Base-by-base conservation (phyloP, 2,329 filamentous ascomycete genomes). In the Lachnellula cervina region DNA sequence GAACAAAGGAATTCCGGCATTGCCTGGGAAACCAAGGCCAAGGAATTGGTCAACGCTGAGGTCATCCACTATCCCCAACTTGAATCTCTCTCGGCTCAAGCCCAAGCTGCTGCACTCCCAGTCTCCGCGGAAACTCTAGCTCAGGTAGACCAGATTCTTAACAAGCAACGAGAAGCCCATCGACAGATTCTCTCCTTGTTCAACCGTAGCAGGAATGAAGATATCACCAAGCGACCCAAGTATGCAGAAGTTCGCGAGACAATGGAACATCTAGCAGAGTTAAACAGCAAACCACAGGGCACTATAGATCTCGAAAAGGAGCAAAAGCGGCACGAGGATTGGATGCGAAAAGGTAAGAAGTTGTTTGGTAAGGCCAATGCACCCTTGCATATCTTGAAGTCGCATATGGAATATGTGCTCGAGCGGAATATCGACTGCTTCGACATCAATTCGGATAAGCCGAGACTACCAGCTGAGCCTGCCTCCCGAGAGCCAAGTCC, bases 261-360 rank as follows among this genome's bases (percentile, higher is more conserved):
- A 9, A 90, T 94, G 77, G 90, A 92, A 66, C 87, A 87, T 58
- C 75, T 99, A 13, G 88, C 90, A 56, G 90, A 94, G 52, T 80
- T 97, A 9, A 96, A 96, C 65, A 96, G 90, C 60, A 97, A 97
- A 68, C 94, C 94, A 0, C 83, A 82, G 42, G 94, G 94, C 2
- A 96, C 93, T 0, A 81, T 95, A 35, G 94, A 99, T 66, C 81
- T 99, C 4, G 94, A 99, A 69, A 92, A 90, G 61, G 91, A 97
- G 70, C 88, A 94, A 62, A 96, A 94, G 69, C 85, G 90, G 7
- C 94, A 97, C 63, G 94, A 99, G 70, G 94, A 99, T 71, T 99
- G 94, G 94, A 99, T 99, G 93, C 83, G 94, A 34, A 90, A 90
- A 67, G 94, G 94, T 50, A 99, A 99, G 75, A 97, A 97, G 71